Conservation (phyloP, 2,329 filamentous ascomycete species). For the Scedosporium dehoogii region DNA sequence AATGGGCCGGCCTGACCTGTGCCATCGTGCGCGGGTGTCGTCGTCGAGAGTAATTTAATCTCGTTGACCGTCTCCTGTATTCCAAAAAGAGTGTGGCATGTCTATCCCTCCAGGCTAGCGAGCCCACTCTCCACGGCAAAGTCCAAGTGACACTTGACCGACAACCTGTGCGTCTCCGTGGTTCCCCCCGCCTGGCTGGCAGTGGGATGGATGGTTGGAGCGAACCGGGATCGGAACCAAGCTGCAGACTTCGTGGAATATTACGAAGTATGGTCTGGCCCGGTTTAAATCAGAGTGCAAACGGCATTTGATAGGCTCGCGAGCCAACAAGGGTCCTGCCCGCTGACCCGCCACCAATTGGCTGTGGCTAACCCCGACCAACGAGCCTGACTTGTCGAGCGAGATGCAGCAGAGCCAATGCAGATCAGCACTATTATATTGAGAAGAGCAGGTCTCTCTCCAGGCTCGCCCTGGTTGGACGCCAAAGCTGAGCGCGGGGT, state of each 20-base stretch:
- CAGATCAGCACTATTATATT: not conserved
- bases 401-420: not conserved
- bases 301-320: not conserved
- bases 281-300: not conserved
- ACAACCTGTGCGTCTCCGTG: no score
- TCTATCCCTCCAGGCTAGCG: no score
- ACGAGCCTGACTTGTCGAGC: conserved; percentile 2
- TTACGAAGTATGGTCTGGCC: not conserved
- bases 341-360: not conserved
- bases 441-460: not conserved
- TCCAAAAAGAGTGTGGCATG: no score
- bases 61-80: no score
- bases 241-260: not conserved
- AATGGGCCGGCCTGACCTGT: no score
- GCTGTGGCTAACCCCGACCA: not conserved
- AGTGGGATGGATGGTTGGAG: not conserved
- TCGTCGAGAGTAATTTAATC: no score
- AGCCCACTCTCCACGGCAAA: no score
- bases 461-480: not conserved
- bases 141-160: no score
- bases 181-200: no score
- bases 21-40: no score
- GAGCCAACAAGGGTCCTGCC: not conserved
- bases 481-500: not conserved
- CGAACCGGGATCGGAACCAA: not conserved